Percentiles rank a stretch among this genome's conserved stretches.
These are phyloP conservation scores for Nemania bipapillata DNA, from an alignment of 2,329 filamentous ascomycete species.

Conservation along the genomic window DNA sequence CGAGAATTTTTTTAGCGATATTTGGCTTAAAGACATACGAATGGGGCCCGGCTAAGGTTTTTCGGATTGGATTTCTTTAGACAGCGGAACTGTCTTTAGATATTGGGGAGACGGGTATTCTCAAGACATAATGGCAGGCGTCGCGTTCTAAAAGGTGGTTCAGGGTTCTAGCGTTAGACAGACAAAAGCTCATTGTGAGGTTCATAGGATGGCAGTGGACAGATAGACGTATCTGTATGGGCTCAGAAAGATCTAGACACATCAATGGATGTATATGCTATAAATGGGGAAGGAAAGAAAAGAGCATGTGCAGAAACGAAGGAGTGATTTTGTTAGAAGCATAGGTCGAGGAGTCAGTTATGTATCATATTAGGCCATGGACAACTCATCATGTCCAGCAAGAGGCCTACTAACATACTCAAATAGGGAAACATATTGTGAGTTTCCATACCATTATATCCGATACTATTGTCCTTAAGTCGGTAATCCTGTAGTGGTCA, in stretches of 20 bases:
- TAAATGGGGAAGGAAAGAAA: not conserved
- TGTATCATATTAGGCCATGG: not conserved
- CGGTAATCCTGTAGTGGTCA: not conserved
- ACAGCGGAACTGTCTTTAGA: not conserved
- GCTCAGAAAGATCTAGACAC: conserved; percentile 7
- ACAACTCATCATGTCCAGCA: not conserved
- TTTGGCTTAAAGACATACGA: not conserved
- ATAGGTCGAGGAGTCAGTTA: not conserved
- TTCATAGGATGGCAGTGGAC: not conserved
- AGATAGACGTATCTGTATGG: not conserved
- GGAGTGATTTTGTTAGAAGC: not conserved
- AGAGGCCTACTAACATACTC: not conserved
- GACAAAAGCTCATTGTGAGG: conserved; percentile 8
- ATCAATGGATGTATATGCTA: conserved; percentile 25
- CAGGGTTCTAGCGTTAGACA: conserved; percentile 16
- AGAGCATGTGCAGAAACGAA: not conserved
- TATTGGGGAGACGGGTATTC: conserved; percentile 9
- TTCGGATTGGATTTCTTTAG: not conserved
- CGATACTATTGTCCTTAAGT: no score
- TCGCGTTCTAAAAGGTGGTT: conserved; percentile 21
- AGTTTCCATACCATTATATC: conserved; percentile 1
- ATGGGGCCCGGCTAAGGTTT: conserved; percentile 7
- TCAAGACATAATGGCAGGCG: conserved; percentile 15
- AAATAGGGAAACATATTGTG: not conserved
- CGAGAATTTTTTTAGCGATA: not conserved